A percentile compares a stretch with the other conserved stretches of the same genome.
phyloP scores from a whole-genome alignment of 2,329 filamentous ascomycete genomes.

The Fusarium sp. region DNA sequence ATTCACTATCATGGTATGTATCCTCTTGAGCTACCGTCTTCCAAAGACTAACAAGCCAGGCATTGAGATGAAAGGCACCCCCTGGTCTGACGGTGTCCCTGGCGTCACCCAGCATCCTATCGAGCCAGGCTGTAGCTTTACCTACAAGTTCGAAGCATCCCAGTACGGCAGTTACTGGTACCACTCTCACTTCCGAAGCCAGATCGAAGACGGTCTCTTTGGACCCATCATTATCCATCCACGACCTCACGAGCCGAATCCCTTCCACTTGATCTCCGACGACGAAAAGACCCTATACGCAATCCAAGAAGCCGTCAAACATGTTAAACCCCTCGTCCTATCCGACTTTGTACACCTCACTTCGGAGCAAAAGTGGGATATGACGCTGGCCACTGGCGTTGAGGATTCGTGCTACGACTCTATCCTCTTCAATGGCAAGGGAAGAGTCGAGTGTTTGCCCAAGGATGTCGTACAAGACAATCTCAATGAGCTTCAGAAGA shows the following conservation, averaged over 20 bases:
- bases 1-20: constrained; percentile 61
- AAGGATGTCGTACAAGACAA: constrained; percentile 56
- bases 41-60: constrained; percentile 45
- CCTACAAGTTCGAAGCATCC: constrained; percentile 65
- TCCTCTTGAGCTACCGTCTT: fast-evolving
- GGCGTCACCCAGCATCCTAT: constrained; percentile 67
- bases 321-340: constrained; percentile 61
- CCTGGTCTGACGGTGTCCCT: constrained; percentile 70
- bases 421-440: constrained; percentile 71
- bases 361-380: constrained; percentile 59
- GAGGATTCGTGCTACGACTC: constrained; percentile 69
- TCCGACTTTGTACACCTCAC: constrained; percentile 67
- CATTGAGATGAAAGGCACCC: constrained; percentile 62
- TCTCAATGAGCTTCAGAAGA: constrained; percentile 48
- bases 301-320: constrained; percentile 61
- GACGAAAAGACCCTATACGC: constrained; percentile 52
- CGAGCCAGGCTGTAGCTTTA: constrained; percentile 58
- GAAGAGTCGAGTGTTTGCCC: constrained; percentile 63
- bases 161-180: constrained; percentile 71
- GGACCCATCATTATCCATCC: constrained; percentile 65
- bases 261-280: constrained; percentile 60
- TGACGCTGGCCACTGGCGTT: constrained; percentile 57
- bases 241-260: constrained; percentile 47
- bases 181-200: constrained; percentile 65
- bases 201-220: constrained; percentile 69